phyloP scores from a whole-genome alignment of 768 basidiomycete genomes.

The Lactarius akahatsu region DNA sequence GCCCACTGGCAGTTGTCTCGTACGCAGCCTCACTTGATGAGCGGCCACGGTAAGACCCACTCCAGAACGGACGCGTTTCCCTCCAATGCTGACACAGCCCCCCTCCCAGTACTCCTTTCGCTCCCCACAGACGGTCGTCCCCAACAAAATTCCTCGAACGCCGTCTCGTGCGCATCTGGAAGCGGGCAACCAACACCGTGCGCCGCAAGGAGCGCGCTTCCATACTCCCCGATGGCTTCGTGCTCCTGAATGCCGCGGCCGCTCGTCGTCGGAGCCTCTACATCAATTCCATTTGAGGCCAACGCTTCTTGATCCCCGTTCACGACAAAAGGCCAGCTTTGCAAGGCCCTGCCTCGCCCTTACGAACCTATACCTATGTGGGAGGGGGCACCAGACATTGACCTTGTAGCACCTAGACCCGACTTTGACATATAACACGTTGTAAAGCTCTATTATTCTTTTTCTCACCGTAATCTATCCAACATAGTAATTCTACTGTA shows the following conservation, averaged over 20 bases:
- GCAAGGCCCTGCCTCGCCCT: background rate
- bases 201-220: conserved; percentile 55
- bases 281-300: background rate
- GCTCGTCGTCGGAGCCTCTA: conserved; percentile 46
- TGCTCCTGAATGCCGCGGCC: conserved; percentile 52
- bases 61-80: background rate
- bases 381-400: background rate
- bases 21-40: conserved; percentile 7
- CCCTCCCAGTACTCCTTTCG: no score
- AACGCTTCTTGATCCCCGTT: background rate
- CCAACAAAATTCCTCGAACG: conserved; percentile 54
- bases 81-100: background rate
- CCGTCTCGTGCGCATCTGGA: conserved; percentile 60
- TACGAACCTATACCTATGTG: background rate
- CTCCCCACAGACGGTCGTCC: conserved; percentile 29
- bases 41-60: conserved; percentile 10
- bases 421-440: background rate
- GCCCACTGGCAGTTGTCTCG: conserved; percentile 16
- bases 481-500: background rate
- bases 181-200: conserved; percentile 52
- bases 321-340: background rate
- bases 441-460: background rate
- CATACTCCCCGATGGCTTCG: conserved; percentile 57
- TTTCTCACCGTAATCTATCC: background rate
- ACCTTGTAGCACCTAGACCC: background rate